Base-by-base conservation (phyloP, 805 yeast genomes). In the Ogataea salicorniae region DNA sequence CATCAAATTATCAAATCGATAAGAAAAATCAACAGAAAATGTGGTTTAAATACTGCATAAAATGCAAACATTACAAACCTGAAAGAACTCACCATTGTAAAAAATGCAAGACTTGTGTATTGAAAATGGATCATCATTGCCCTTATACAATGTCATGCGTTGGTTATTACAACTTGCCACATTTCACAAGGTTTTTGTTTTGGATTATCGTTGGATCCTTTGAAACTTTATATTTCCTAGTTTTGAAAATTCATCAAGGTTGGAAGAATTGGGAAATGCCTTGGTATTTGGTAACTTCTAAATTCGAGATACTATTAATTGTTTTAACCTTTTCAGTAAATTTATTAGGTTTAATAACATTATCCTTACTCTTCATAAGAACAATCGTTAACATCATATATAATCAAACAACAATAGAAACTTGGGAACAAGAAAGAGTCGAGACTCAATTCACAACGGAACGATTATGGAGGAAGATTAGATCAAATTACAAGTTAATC, bases 131-230 rank as follows among this genome's bases (percentile, higher is more conserved):
- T 63, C 97, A 90, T 62, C 97, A 90, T 67, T 83, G 84, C 62
- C 96, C 97, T 0, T 91, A 97, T 97, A 88, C 96, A 0, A 77
- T 80, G 64, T 91, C 87, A 61, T 91, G 97, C 61, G 92, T 91
- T 18, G 97, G 97, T 0, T 81, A 80, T 60, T 63, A 66, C 0
- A 91, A 91, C 60, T 72, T 80, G 63, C 88, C 95, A 0, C 91
- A 87, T 62, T 91, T 91, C 61, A 57, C 86, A 52, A 70, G 97
- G 46, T 91, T 91, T 60, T 59, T 91, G 34, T 56, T 74, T 11
- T 83, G 90, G 86, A 83, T 87, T 2, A 62, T 77, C 18, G 58
- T 74, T 34, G 70, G 82, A 1, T 74, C 84, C 1, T 69, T 72
- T 0, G 72, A 68, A 52, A 76, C 81, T 0, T 60, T 76, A 9